These are phyloP conservation scores for Aspergillus biplanus DNA, from an alignment of 495 filamentous ascomycete genomes.

Conservation along the genomic window DNA sequence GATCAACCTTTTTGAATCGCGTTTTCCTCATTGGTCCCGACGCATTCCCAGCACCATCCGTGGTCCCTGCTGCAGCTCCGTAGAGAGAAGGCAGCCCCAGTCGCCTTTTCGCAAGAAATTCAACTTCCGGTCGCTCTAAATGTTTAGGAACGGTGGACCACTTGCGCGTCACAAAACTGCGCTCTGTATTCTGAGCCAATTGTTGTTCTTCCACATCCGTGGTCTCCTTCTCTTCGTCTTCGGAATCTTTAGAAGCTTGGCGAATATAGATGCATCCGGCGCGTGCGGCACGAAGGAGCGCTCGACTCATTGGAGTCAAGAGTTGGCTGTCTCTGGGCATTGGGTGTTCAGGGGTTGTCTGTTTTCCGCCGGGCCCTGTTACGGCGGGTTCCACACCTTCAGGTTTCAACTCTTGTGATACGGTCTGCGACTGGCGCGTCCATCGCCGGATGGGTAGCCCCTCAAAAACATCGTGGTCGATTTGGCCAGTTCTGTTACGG, in stretches of 20 bases:
- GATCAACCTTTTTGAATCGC: slow-evolving; percentile 75
- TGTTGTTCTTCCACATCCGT: slow-evolving; percentile 48
- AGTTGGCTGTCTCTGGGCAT: slow-evolving; percentile 90
- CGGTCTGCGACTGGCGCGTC: slow-evolving; percentile 69
- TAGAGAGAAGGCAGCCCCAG: slow-evolving; percentile 69
- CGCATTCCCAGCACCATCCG: slow-evolving; percentile 43
- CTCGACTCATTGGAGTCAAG: slow-evolving; percentile 75
- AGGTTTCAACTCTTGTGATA: slow-evolving; percentile 66
- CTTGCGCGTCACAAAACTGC: slow-evolving; percentile 69
- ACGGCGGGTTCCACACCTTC: slow-evolving; percentile 50
- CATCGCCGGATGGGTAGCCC: slow-evolving; percentile 93
- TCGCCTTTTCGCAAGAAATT: slow-evolving; percentile 85
- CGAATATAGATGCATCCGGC: slow-evolving; percentile 68
- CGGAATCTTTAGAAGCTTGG: slow-evolving; percentile 43
- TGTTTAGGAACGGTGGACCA: slow-evolving; percentile 82
- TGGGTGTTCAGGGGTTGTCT: slow-evolving; percentile 57
- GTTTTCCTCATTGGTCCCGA: slow-evolving; percentile 66
- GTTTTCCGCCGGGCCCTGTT: slow-evolving; percentile 61
- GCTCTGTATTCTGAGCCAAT: slow-evolving; percentile 40
- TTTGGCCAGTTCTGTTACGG: slow-evolving; percentile 73
- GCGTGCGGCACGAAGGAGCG: slow-evolving; percentile 81
- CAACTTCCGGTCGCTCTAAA: slow-evolving; percentile 71
- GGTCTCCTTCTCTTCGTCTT: slow-evolving; percentile 55
- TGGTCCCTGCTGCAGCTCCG: slow-evolving; percentile 46
- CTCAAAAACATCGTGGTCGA: slow-evolving; percentile 95